Conservation (phyloP, 1,284 basidiomycete species). For the Cryptococcus depauperatus region DNA sequence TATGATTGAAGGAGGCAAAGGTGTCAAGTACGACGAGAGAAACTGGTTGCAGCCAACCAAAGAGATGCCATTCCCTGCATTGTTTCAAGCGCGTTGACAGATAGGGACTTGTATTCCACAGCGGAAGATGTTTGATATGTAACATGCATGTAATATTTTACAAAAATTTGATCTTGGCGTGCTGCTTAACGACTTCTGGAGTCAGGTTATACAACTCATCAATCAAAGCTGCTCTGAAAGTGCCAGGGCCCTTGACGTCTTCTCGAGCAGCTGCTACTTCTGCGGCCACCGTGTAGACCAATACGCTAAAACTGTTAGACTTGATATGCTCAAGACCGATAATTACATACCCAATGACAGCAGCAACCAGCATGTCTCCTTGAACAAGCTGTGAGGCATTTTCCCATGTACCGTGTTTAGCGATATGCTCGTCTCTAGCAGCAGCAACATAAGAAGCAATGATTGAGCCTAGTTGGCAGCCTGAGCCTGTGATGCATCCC, state of each 20-base stretch:
- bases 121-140: background rate
- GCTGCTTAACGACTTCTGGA: conserved; percentile 50
- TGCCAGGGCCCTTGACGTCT: conserved; percentile 73
- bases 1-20: conserved; percentile 49
- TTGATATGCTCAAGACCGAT: background rate
- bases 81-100: conserved; percentile 47
- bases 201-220: conserved; percentile 66
- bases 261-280: conserved; percentile 64
- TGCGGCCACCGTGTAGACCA: conserved; percentile 74
- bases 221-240: conserved; percentile 77
- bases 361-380: conserved; percentile 65
- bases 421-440: conserved; percentile 47
- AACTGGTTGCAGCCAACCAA: conserved; percentile 65
- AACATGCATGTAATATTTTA: background rate
- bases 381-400: conserved; percentile 49
- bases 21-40: conserved; percentile 38
- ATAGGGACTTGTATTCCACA: background rate
- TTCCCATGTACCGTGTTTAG: conserved; percentile 14
- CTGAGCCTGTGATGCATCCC: conserved; percentile 22
- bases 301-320: conserved; percentile 50
- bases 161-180: conserved; percentile 49
- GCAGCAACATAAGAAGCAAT: conserved; percentile 61
- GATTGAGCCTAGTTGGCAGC: conserved; percentile 60
- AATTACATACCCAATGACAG: conserved; percentile 63
- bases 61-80: conserved; percentile 67